Conservation (phyloP, 1,284 basidiomycete species). For the Sporisorium exsertum region DNA sequence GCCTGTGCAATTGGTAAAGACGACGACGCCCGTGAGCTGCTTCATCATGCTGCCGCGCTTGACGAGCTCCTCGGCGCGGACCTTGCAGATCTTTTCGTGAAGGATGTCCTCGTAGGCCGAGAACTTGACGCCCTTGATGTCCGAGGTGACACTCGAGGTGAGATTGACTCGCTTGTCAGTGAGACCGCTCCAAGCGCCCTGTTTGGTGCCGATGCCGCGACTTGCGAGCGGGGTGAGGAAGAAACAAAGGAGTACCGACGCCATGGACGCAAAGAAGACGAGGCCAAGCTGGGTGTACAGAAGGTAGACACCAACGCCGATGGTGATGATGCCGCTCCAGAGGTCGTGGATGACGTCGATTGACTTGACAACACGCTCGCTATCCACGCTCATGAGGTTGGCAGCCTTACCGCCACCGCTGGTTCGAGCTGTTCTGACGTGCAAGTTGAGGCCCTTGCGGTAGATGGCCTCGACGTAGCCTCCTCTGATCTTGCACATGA, state of each 20-base stretch:
- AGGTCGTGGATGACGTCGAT: constrained; percentile 50
- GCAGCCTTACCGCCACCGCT: constrained; percentile 57
- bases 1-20: constrained; percentile 33
- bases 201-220: constrained; percentile 41
- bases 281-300: constrained; percentile 54
- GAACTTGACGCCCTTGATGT: constrained; percentile 64
- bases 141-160: constrained; percentile 43
- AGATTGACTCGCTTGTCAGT: constrained; percentile 61
- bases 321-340: constrained; percentile 55
- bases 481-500: constrained; percentile 54
- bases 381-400: constrained; percentile 65
- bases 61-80: constrained; percentile 49
- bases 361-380: constrained; percentile 56
- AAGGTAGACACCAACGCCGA: constrained; percentile 55
- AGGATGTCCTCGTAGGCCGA: constrained; percentile 60
- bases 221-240: constrained; percentile 46
- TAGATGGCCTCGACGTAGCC: constrained; percentile 60
- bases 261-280: constrained; percentile 56
- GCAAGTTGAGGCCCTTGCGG: constrained; percentile 58
- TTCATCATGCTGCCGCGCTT: constrained; percentile 15
- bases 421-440: constrained; percentile 51
- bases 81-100: constrained; percentile 37
- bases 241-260: constrained; percentile 45
- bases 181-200: constrained; percentile 50
- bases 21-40: constrained; percentile 40